Evolutionary conservation across 352 stramenopile genomes (phyloP), one percentile per base, ranked within the genome.

Genomic region (Phytophthora agathidicida): DNA sequence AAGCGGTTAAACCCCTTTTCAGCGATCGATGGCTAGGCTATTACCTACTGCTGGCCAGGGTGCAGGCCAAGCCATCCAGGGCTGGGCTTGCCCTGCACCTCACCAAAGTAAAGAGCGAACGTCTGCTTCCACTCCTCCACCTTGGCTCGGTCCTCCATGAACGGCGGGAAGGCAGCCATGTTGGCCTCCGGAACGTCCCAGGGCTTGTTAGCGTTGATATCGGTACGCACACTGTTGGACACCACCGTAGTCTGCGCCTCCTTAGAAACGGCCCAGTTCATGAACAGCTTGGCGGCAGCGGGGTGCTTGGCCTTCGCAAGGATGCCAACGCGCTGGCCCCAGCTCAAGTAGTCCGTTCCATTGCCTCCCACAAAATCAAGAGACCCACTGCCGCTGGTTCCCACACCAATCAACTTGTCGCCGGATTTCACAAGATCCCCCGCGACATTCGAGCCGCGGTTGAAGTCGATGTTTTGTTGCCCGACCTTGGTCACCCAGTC

Each of bases 41-140:
- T n/a, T n/a, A n/a, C n/a, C n/a, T n/a, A n/a, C 60, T 49, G 74
- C n/a, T 47, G 23, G 11, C 70, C 70, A 16, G 68, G 68, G 44
- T 71, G 48, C 4, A 83, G 49, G 17, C 72, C 75, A 14, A 73
- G 55, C 20, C 23, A 33, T 8, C 75, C 75, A 3, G 63, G 63
- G 7, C 50, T 75, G 31, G 72, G 60, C 54, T 73, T 42, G 39
- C 69, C 72, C 41, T 68, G 63, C 27, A 81, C 73, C 32, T 85
- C 72, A 19, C 69, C 72, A 45, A 85, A 75, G 72, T 77, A 85
- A 10, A 85, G 39, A 13, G 60, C 33, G 19, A 86, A 75, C 7
- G 70, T 86, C 22, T 44, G 7, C 11, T 63, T 61, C 41, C 64
- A 52, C 11, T 53, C 27, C 69, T 85, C 75, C 7, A 76, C 35